Evolutionary conservation across 495 filamentous ascomycete species (phyloP), one percentile per base, ranked within the genome.

Genomic region (Annulohypoxylon bovei): DNA sequence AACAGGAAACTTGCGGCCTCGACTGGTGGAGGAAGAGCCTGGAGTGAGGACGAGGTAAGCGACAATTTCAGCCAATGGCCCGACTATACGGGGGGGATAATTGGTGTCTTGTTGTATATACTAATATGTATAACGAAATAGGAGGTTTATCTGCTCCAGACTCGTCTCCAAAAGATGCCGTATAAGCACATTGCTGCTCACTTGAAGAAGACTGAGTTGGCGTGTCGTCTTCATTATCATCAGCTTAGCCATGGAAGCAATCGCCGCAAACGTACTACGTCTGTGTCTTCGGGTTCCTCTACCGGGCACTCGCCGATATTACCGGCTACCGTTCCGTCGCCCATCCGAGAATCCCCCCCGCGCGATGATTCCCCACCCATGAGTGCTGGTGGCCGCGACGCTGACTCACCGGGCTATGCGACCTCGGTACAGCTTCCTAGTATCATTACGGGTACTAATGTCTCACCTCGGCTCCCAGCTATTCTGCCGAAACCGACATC

Each of bases 111-210:
- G 37, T 46, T 54, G 46, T 22, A n/a, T 53, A 52, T 23, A 73
- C 50, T 57, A 62, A 75, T 71, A 67, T 62, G 50, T 42, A 27
- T 68, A 46, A 33, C 27, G 40, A 54, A 68, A 69, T 71, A 94
- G 91, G 92, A 94, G 82, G 86, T 89, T n/a, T 94, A 94, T 77
- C 88, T 94, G 37, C 86, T 94, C 67, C 90, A 92, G 76, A 94
- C 91, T 65, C 89, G 92, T 40, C 86, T 91, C 76, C 90, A 93
- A 70, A 93, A 93, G 81, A 92, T 94, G 88, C 91, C 92, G 1
- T 94, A 94, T 80, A 94, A 94, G 85, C 92, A 94, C 72, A 94
- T 94, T 75, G 92, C 92, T 62, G 87, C 88, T 62, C 88, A 93
- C 70, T 80, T 94, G 66, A 92, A 93, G 79, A 94, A 94, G 83